Evolutionary conservation across 2,329 filamentous ascomycete species (phyloP).

Genomic region (Pseudogymnoascus sp.): DNA sequence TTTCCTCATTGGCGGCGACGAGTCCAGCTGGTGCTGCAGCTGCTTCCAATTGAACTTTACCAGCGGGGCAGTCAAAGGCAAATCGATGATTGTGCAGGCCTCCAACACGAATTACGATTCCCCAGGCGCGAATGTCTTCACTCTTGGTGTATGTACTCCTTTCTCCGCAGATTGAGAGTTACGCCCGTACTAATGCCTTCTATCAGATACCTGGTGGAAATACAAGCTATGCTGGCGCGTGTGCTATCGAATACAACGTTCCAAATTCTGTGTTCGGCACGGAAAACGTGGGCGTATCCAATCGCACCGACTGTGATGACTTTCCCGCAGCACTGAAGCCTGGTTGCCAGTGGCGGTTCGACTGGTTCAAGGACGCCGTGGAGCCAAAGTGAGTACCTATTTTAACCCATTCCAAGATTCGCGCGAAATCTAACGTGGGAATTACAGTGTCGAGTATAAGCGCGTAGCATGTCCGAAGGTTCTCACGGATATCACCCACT

Average conservation of each 20-base stretch:
- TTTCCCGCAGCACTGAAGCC: background rate
- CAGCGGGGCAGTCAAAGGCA: conserved; percentile 42
- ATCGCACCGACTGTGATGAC: background rate
- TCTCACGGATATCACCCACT: background rate
- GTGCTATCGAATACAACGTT: background rate
- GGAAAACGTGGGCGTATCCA: background rate
- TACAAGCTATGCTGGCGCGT: background rate
- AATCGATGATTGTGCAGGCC: conserved; percentile 53
- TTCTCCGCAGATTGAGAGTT: background rate
- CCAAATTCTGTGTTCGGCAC: background rate
- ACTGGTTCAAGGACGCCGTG: background rate
- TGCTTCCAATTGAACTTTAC: conserved; percentile 56
- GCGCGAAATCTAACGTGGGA: background rate
- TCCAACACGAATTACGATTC: conserved; percentile 51
- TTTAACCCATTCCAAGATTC: background rate
- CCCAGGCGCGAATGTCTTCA: conserved; percentile 43
- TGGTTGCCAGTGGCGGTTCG: conserved; percentile 5
- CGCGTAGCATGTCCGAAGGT: background rate
- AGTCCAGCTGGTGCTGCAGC: conserved; percentile 42
- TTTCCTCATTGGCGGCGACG: conserved; percentile 36
- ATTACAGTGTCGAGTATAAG: background rate
- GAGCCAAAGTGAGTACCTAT: background rate
- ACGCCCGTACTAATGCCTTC: background rate
- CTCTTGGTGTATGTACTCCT: conserved; percentile 34
- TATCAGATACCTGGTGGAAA: background rate